phyloP scores from a whole-genome alignment of 805 yeast genomes.

The Candida maris region DNA sequence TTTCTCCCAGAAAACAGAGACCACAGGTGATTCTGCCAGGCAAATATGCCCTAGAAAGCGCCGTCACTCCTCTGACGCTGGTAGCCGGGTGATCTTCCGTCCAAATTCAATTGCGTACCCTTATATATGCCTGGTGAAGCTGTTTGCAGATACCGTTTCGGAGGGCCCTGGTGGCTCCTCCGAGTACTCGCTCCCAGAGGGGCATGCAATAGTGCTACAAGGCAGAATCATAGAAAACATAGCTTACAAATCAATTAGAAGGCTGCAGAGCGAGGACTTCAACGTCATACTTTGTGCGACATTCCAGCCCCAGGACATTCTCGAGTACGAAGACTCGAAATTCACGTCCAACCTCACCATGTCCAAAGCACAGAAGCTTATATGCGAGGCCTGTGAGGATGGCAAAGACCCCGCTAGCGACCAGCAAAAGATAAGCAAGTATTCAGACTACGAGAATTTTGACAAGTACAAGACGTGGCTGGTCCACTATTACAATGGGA shows the following conservation, averaged over 20 bases:
- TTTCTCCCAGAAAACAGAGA: conserved; percentile 17
- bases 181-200: conserved; percentile 22
- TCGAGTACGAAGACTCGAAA: conserved; percentile 24
- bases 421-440: background rate
- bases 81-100: conserved; percentile 12
- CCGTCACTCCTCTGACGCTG: too few relatives aligned
- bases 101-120: conserved; percentile 28
- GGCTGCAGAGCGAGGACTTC: conserved; percentile 3
- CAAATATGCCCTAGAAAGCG: too few relatives aligned
- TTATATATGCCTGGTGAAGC: conserved; percentile 24
- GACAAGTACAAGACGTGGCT: conserved; percentile 25
- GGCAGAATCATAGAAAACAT: conserved; percentile 40
- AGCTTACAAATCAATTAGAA: conserved; percentile 28
- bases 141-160: conserved; percentile 7
- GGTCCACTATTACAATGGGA: conserved; percentile 16
- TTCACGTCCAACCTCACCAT: conserved; percentile 14
- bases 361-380: conserved; percentile 12
- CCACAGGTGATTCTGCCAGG: too few relatives aligned
- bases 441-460: conserved; percentile 19
- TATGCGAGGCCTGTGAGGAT: conserved; percentile 9
- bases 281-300: conserved; percentile 25
- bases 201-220: conserved; percentile 37
- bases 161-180: background rate
- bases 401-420: background rate
- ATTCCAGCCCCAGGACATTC: conserved; percentile 24